These are phyloP conservation scores for Cicer yamashitae DNA, from an alignment of 306 rosid species.

Conservation along the genomic window DNA sequence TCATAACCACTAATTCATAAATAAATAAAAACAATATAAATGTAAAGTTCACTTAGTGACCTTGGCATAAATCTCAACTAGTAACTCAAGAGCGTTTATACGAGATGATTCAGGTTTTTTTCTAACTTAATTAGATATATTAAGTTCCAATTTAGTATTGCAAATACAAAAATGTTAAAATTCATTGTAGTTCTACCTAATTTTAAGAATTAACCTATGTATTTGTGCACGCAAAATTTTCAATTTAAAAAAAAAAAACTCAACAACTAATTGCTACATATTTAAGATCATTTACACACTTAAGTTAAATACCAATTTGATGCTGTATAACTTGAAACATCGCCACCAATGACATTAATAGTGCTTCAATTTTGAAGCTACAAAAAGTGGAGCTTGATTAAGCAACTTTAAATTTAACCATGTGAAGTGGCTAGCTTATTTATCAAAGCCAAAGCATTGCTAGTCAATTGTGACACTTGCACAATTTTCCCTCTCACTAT, in stretches of 20 bases:
- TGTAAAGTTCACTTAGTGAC: background rate
- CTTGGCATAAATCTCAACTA: background rate
- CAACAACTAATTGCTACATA: background rate
- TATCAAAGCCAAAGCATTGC: conserved; percentile 81
- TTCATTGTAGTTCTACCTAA: too few species aligned
- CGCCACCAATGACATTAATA: background rate
- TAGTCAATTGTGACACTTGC: conserved; percentile 62
- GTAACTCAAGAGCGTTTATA: too few species aligned
- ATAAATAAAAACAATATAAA: background rate
- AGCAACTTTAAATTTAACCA: background rate
- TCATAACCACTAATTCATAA: background rate
- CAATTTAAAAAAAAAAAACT: background rate
- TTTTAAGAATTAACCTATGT: too few species aligned
- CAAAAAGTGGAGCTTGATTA: background rate
- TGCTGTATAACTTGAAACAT: background rate
- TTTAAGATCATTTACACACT: conserved; percentile 6
- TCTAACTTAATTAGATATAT: too few species aligned
- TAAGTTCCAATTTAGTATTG: too few species aligned
- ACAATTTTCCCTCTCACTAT: conserved; percentile 51
- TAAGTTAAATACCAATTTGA: background rate
- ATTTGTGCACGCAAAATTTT: too few species aligned
- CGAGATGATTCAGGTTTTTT: too few species aligned
- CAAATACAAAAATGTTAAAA: too few species aligned
- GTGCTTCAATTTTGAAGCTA: background rate
- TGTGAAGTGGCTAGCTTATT: conserved; percentile 57